phyloP scores from a whole-genome alignment of 768 basidiomycete species.

The Auricularia heimuer region DNA sequence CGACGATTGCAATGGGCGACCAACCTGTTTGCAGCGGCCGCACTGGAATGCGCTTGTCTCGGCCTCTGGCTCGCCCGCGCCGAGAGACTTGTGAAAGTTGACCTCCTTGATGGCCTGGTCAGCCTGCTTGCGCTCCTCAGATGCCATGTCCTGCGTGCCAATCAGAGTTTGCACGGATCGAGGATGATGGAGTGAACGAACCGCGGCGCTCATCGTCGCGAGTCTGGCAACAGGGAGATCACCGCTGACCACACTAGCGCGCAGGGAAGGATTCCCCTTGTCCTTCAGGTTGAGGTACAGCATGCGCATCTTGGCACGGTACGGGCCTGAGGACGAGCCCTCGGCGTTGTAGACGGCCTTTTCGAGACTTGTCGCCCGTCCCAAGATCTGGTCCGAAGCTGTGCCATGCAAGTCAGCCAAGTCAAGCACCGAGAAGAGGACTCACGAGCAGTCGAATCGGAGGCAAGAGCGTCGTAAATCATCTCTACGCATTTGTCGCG shows the following conservation, averaged over 20 bases:
- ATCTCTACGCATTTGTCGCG: conserved; percentile 84
- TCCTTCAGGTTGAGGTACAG: conserved; percentile 92
- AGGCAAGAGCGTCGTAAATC: conserved; percentile 83
- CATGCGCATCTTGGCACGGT: conserved; percentile 75
- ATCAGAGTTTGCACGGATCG: not conserved
- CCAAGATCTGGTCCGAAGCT: conserved; percentile 64
- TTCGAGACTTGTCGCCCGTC: conserved; percentile 64
- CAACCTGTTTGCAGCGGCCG: conserved; percentile 79
- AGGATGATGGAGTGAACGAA: conserved; percentile 24
- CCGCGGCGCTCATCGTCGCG: conserved; percentile 73
- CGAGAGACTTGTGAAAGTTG: conserved; percentile 85
- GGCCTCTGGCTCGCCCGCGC: conserved; percentile 80
- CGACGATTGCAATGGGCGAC: conserved; percentile 11
- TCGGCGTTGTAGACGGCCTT: conserved; percentile 41
- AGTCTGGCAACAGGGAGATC: conserved; percentile 62
- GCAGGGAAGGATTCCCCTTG: conserved; percentile 79
- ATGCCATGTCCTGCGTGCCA: conserved; percentile 81
- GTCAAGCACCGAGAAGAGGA: conserved; percentile 8
- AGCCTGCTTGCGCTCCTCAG: conserved; percentile 78
- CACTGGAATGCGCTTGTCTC: conserved; percentile 99
- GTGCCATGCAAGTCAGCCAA: conserved; percentile 3
- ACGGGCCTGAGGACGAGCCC: conserved; percentile 36
- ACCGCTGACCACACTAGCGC: conserved; percentile 79
- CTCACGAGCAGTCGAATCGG: conserved; percentile 82
- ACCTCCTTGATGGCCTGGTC: conserved; percentile 74